These are phyloP conservation scores for Tolypocladium capitatum DNA, from an alignment of 2,329 filamentous ascomycete genomes.

Conservation along the genomic window DNA sequence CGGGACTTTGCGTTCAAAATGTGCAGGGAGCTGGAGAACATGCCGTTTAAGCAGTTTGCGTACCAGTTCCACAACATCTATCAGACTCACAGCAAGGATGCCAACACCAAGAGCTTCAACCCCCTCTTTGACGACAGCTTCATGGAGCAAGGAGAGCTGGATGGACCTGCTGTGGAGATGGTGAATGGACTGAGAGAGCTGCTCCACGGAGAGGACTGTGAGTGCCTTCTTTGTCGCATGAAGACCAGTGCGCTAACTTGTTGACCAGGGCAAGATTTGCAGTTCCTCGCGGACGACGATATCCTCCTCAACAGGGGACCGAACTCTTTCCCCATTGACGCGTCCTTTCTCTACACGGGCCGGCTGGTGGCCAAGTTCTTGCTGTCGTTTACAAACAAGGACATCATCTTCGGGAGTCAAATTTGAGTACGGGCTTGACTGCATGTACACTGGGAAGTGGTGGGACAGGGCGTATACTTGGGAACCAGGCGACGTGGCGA, in stretches of 20 bases:
- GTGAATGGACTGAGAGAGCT: slow-evolving; percentile 30
- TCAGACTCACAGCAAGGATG: slow-evolving; percentile 40
- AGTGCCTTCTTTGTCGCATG: slow-evolving; percentile 13
- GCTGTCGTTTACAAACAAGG: slow-evolving; percentile 39
- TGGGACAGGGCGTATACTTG: neutral
- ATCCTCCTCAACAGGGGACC: slow-evolving; percentile 30
- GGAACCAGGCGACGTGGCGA: neutral
- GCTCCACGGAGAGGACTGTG: slow-evolving; percentile 30
- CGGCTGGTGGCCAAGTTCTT: slow-evolving; percentile 40
- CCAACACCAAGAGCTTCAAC: slow-evolving; percentile 37
- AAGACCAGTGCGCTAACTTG: slow-evolving; percentile 2
- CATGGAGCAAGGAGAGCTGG: slow-evolving; percentile 30
- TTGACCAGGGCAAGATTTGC: slow-evolving; percentile 20
- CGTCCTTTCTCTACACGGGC: slow-evolving; percentile 37
- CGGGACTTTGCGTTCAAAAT: slow-evolving; percentile 31
- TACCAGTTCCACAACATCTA: slow-evolving; percentile 48
- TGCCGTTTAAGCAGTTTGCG: slow-evolving; percentile 47
- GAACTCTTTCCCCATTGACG: slow-evolving; percentile 33
- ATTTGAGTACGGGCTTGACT: slow-evolving; percentile 4
- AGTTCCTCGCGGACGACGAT: slow-evolving; percentile 31
- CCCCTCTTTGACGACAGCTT: slow-evolving; percentile 34
- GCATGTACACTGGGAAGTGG: neutral
- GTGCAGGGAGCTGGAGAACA: slow-evolving; percentile 39
- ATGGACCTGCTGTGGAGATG: slow-evolving; percentile 31
- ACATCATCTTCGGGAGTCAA: slow-evolving; percentile 28